Conservation (phyloP, 495 filamentous ascomycete genomes). For the Aspergillus panamensis region DNA sequence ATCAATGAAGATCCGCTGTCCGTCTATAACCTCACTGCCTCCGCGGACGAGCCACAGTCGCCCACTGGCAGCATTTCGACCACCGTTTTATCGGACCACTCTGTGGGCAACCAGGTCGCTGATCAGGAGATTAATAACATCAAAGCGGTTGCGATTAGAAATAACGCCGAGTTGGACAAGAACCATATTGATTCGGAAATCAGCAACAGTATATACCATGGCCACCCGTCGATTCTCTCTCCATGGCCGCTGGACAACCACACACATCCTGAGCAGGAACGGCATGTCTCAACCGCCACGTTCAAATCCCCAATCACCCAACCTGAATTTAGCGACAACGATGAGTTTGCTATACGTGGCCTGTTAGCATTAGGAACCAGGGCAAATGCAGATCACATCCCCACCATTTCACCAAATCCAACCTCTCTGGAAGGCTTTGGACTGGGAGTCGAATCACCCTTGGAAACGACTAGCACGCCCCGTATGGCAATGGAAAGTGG, state of each 20-base stretch:
- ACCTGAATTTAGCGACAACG: conserved; percentile 26
- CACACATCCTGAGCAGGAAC: background rate
- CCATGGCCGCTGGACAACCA: conserved; percentile 2
- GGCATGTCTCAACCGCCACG: background rate
- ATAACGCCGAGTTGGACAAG: background rate
- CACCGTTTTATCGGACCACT: background rate
- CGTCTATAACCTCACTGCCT: background rate
- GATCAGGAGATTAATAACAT: background rate
- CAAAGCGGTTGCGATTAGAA: background rate
- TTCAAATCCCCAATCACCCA: conserved; percentile 6
- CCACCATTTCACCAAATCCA: background rate
- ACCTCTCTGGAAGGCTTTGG: background rate
- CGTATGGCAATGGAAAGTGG: background rate
- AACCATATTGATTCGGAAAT: background rate
- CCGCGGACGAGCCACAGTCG: conserved; percentile 1
- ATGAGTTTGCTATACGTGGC: conserved; percentile 34
- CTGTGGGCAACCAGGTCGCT: background rate
- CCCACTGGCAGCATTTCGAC: background rate
- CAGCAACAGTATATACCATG: background rate
- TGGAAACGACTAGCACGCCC: background rate
- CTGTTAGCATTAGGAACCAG: conserved; percentile 33
- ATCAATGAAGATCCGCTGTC: conserved; percentile 18
- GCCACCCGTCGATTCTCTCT: background rate
- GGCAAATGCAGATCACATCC: background rate
- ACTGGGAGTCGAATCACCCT: background rate